Base-by-base conservation (phyloP, 345 rosid species). In the Gossypium ekmanianum region DNA sequence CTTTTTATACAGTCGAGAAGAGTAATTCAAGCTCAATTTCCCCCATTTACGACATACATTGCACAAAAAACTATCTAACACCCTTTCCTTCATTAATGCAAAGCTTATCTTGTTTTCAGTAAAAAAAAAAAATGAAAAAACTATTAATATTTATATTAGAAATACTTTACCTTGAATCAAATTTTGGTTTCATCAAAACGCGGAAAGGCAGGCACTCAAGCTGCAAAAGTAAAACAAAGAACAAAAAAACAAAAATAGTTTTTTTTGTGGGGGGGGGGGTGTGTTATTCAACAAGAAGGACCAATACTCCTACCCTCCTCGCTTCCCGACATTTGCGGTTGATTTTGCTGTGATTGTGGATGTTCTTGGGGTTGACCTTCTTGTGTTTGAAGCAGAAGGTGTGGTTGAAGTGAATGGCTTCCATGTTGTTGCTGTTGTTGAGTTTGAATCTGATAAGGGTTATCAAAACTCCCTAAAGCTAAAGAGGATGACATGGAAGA, bases 341-440 rank as follows among this genome's bases (percentile, higher is more conserved):
- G 87, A 45, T 80, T 71, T 41, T 47, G 84, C 47, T 81, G 88
- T 61, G 78, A 39, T 66, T 61, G 80, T 18, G 63, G 77, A 14
- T 77, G 84, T 47, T 34, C 41, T 34, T 34, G 41, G 41, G 83
- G 75, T 61, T 81, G 85, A 1, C 18, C 55, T 61, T 77, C 86
- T 39, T 83, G 82, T 16, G 87, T 79, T 76, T 83, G 92, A 74
- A 91, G 87, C 82, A 90, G 78, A 39, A 87, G 83, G 71, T 89
- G 92, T 50, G 85, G 83, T 70, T 83, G 84, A 76, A 82, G 82
- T 59, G 75, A 84, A 55, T 83, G 88, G 39, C 77, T 14, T 22
- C 29, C 74, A 45, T 81, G 87, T 22, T 58, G 68, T 16, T 82
- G 79, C 58, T 63, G 78, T 56, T 79, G 79, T 61, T 63, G 78